Evolutionary conservation across 306 rosid genomes (phyloP).

Genomic region (Mimosa bimucronata): DNA sequence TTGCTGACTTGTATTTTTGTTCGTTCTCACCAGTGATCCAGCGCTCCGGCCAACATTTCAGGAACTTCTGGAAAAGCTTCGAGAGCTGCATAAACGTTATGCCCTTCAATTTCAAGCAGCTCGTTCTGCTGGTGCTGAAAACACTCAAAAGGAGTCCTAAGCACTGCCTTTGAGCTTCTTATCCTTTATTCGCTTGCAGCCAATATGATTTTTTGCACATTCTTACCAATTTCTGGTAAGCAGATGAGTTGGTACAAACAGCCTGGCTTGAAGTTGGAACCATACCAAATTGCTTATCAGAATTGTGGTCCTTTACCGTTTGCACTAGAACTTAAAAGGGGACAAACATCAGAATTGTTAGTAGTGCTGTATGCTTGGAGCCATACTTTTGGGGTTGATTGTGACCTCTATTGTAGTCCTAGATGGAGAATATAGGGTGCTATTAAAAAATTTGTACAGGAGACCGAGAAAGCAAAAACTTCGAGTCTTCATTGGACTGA

Average conservation of each 20-base stretch:
- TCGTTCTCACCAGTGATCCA: conserved; percentile 69
- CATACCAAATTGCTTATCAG: conserved; percentile 29
- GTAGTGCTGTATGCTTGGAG: conserved; percentile 44
- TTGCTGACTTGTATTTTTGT: conserved; percentile 36
- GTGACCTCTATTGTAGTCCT: conserved; percentile 32
- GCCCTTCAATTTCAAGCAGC: conserved; percentile 80
- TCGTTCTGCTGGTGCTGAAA: conserved; percentile 63
- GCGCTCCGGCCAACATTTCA: conserved; percentile 81
- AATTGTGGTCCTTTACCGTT: conserved; percentile 35
- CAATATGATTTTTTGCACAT: conserved; percentile 32
- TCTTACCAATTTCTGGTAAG: conserved; percentile 27
- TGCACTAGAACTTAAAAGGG: conserved; percentile 23
- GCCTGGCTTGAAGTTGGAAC: conserved; percentile 39
- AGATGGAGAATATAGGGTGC: conserved; percentile 40
- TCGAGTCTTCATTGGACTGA: conserved; percentile 33
- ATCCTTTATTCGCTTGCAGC: conserved; percentile 39
- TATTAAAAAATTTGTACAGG: conserved; percentile 38
- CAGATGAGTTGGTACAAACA: conserved; percentile 17
- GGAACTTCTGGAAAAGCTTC: conserved; percentile 73
- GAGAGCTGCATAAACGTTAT: conserved; percentile 70
- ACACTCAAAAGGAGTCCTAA: conserved; percentile 67
- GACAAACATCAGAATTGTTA: conserved; percentile 31
- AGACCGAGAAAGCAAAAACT: neutral
- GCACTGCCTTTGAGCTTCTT: conserved; percentile 30
- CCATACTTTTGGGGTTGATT: conserved; percentile 27